Conservation (phyloP, 352 stramenopile species). For the Phytophthora ohioensis region DNA sequence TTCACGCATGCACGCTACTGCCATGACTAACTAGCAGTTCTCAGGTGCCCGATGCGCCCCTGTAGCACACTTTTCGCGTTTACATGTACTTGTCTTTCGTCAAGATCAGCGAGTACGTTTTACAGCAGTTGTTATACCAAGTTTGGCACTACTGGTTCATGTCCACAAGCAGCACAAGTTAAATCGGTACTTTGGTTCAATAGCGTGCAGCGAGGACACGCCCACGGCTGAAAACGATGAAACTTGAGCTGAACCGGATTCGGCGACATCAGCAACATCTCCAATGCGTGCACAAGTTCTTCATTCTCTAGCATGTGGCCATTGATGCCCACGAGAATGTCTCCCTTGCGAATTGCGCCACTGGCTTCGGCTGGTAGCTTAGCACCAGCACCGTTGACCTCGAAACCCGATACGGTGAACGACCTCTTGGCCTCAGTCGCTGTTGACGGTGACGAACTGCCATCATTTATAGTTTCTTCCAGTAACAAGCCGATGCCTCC, state of each 20-base stretch:
- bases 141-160: constrained; percentile 22
- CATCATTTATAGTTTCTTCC: constrained; percentile 34
- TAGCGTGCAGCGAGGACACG: constrained; percentile 80
- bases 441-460: not conserved
- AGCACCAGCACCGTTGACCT: constrained; percentile 66
- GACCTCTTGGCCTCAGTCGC: constrained; percentile 17
- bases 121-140: constrained; percentile 5
- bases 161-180: constrained; percentile 64
- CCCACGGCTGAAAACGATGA: constrained; percentile 65
- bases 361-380: constrained; percentile 78
- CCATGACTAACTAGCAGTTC: too few relatives aligned
- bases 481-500: constrained; percentile 77
- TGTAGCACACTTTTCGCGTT: too few relatives aligned
- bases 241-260: constrained; percentile 79
- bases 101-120: not conserved
- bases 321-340: constrained; percentile 76
- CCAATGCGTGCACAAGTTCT: constrained; percentile 64
- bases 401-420: constrained; percentile 70
- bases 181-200: constrained; percentile 53
- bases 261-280: constrained; percentile 72
- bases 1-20: too few relatives aligned
- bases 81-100: too few relatives aligned
- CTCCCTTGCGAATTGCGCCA: constrained; percentile 64
- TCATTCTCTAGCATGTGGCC: constrained; percentile 50
- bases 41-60: too few relatives aligned